Conservation (phyloP, 208 protist genomes). For the Acanthamoeba lenticulata region DNA sequence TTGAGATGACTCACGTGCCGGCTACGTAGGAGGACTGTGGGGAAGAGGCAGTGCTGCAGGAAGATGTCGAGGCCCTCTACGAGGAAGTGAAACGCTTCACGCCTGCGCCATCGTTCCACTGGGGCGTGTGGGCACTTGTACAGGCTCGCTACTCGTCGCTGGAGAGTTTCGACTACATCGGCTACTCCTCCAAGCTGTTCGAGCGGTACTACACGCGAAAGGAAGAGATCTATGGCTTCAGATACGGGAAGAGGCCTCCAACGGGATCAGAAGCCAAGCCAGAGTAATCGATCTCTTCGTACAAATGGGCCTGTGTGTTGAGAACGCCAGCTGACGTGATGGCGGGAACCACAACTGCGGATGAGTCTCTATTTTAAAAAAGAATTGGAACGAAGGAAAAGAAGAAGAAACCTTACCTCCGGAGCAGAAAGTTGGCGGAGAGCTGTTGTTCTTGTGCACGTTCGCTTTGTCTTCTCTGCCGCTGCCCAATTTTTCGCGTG, state of each 20-base stretch:
- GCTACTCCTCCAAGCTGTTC: constrained; percentile 52
- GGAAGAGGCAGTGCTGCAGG: background rate
- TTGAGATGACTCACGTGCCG: background rate
- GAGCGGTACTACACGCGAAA: background rate
- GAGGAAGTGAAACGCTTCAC: constrained; percentile 55
- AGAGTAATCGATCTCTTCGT: too few relatives aligned
- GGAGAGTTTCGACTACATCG: constrained; percentile 51
- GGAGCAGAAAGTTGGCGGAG: too few relatives aligned
- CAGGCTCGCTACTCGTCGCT: constrained; percentile 37
- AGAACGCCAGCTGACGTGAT: too few relatives aligned
- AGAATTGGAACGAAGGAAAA: too few relatives aligned
- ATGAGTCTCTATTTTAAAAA: too few relatives aligned
- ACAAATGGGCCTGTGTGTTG: too few relatives aligned
- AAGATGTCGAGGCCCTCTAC: constrained; percentile 34
- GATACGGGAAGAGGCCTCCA: background rate
- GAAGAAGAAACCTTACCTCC: too few relatives aligned
- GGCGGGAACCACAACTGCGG: too few relatives aligned
- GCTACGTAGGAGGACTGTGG: background rate
- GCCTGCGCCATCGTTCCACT: constrained; percentile 15
- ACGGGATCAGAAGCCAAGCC: background rate
- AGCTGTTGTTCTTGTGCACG: too few relatives aligned
- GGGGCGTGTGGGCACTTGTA: constrained; percentile 58
- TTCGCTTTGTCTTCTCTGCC: too few relatives aligned
- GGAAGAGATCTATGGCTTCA: constrained; percentile 17
- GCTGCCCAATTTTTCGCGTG: too few relatives aligned